Evolutionary conservation across 371 early-diverging fungal species (phyloP).

Genomic region (Mucor irregularis): DNA sequence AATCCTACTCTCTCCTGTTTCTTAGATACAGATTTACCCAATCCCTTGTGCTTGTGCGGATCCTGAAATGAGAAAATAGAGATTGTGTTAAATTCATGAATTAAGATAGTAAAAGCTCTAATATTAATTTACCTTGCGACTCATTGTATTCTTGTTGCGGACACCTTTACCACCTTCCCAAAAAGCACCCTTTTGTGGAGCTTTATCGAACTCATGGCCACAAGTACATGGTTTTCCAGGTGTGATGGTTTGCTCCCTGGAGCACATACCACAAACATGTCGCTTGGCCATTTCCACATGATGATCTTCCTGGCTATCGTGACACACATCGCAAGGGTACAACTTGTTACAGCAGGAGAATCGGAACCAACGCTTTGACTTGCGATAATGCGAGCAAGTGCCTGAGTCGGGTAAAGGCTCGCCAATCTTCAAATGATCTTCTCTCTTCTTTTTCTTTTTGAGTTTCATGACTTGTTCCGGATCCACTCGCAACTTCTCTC

Average conservation of each 20-base stretch:
- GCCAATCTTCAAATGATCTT: conserved; percentile 60
- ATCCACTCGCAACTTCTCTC: conserved; percentile 34
- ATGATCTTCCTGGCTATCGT: conserved; percentile 81
- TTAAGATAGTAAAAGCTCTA: too few relatives aligned
- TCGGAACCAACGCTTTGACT: conserved; percentile 94
- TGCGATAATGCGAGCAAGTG: conserved; percentile 90
- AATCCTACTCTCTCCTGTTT: conserved; percentile 61
- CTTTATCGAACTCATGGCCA: conserved; percentile 66
- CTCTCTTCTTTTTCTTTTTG: conserved; percentile 48
- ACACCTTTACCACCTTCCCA: conserved; percentile 99
- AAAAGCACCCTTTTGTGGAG: conserved; percentile 55
- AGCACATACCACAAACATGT: conserved; percentile 95
- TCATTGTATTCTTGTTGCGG: conserved; percentile 81
- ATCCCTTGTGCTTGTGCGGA: conserved; percentile 47
- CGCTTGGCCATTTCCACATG: conserved; percentile 68
- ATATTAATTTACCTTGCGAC: conserved; percentile 63
- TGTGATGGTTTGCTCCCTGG: conserved; percentile 76
- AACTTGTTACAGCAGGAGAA: conserved; percentile 85
- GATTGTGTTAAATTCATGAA: too few relatives aligned
- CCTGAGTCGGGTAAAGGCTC: conserved; percentile 83
- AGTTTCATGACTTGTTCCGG: conserved; percentile 30
- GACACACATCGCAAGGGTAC: conserved; percentile 95
- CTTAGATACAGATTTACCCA: conserved; percentile 52
- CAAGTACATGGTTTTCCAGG: conserved; percentile 56
- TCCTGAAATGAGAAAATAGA: conserved; percentile 35